Evolutionary conservation across 371 early-diverging fungal species (phyloP), one percentile per base, ranked within the genome.

Genomic region (Mortierella sp.): DNA sequence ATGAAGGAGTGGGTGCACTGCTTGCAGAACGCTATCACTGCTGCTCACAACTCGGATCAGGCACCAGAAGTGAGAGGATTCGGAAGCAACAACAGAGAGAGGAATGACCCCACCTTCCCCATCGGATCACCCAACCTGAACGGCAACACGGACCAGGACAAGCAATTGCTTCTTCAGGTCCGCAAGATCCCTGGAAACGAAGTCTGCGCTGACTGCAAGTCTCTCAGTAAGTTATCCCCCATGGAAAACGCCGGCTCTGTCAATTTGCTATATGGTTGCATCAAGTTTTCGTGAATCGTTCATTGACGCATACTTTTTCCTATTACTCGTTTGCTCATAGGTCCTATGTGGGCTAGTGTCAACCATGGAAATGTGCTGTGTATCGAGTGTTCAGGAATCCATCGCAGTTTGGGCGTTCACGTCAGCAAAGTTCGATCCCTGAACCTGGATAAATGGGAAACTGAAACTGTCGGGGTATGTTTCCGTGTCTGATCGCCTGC

Each of bases 361-460:
- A 98, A 96, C 75, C 92, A 97, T 74, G 99, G 99, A 31, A 92
- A 95, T 9, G 91, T 98, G 61, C 88, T 99, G 55, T 99, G 99
- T 87, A 97, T 99, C 44, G 97, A 97, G 72, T 99, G 99, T 87
- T 98, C 98, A 28, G 98, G 99, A 31, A 94, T 96, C 46, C 99
- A 99, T 88, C 94, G 99, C 78, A 96, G 98, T 51, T 89, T 98
- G 19, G 99, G 99, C 14, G 96, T 96, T 5, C 97, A 97, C 82
- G 92, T 97, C 26, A 95, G 95, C 80, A 96, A 97, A 88, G 96
- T 98, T 43, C 90, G 96, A 74, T 97, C 97, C 0, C 87, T 98
- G 51, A 91, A 91, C 26, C 88, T 98, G 59, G 98, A 98, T 88
- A 94, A 95, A 73, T 98, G 97, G 98, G 97, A 96, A 74, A 89